Evolutionary conservation across 1,139 yeast species (phyloP).

Genomic region (Candida pseudocylindracea): DNA sequence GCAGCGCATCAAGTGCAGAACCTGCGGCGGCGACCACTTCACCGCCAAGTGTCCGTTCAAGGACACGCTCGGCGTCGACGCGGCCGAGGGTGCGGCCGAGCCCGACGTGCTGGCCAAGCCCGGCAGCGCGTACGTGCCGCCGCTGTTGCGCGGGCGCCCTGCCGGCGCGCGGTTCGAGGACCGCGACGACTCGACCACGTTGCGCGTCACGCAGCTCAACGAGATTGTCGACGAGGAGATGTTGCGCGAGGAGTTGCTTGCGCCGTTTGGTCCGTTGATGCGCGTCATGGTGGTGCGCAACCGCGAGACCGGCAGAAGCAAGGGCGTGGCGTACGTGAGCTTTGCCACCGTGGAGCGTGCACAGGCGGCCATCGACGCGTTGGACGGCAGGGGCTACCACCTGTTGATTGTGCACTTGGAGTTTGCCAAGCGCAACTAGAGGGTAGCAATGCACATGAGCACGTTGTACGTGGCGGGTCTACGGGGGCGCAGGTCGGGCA

Average conservation of each 20-base stretch:
- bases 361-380: slow-evolving; percentile 50
- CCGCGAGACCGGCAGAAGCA: slow-evolving; percentile 83
- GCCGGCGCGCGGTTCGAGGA: slow-evolving; percentile 22
- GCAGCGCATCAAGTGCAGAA: slow-evolving; percentile 53
- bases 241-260: slow-evolving; percentile 51
- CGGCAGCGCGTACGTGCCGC: slow-evolving; percentile 47
- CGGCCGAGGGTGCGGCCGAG: slow-evolving; percentile 12
- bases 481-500: not conserved
- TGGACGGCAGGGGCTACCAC: slow-evolving; percentile 87
- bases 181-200: slow-evolving; percentile 72
- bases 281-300: slow-evolving; percentile 77
- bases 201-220: slow-evolving; percentile 84
- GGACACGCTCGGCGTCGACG: slow-evolving; percentile 52
- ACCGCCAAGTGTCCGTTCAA: slow-evolving; percentile 92
- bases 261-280: slow-evolving; percentile 49
- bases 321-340: slow-evolving; percentile 95
- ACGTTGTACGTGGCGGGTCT: not conserved
- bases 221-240: slow-evolving; percentile 57
- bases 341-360: slow-evolving; percentile 53
- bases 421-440: slow-evolving; percentile 20
- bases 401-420: slow-evolving; percentile 72
- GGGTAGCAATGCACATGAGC: not conserved
- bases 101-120: slow-evolving; percentile 10
- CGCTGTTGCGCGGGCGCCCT: slow-evolving; percentile 43
- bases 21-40: slow-evolving; percentile 79